These are phyloP conservation scores for Boletus tylopilopsis DNA, from an alignment of 768 basidiomycete genomes.

Conservation along the genomic window DNA sequence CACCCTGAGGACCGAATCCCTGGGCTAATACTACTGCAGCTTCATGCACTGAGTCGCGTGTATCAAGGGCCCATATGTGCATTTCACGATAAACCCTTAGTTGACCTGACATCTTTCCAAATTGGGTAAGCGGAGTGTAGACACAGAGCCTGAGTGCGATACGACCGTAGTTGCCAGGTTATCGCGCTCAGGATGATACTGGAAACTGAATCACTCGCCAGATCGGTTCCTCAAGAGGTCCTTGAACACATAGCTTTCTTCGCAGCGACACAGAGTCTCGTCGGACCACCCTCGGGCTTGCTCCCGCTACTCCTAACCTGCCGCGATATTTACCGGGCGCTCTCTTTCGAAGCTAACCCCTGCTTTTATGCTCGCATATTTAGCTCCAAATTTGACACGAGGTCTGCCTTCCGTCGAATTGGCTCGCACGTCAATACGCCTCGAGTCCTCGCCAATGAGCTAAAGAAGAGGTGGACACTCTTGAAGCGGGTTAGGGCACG, in stretches of 20 bases:
- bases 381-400: constrained; percentile 59
- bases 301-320: constrained; percentile 52
- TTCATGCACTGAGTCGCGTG: not conserved
- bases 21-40: not conserved
- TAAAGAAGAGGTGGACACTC: constrained; percentile 55
- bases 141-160: not conserved
- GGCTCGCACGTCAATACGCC: constrained; percentile 40
- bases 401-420: constrained; percentile 47
- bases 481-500: constrained; percentile 55
- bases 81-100: not conserved
- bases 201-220: constrained; percentile 33
- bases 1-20: not conserved
- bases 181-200: constrained; percentile 10
- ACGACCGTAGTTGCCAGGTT: not conserved
- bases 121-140: constrained; percentile 4
- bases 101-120: not conserved
- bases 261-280: constrained; percentile 44
- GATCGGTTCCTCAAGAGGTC: constrained; percentile 67
- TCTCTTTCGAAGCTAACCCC: constrained; percentile 56
- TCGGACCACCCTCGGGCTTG: constrained; percentile 62
- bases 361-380: constrained; percentile 74
- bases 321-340: constrained; percentile 42
- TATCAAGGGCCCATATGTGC: constrained; percentile 4
- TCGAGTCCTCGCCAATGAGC: constrained; percentile 52
- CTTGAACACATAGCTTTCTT: constrained; percentile 76